Evolutionary conservation across 768 basidiomycete genomes (phyloP), one percentile per base, ranked within the genome.

Genomic region (Mycena alexandri): DNA sequence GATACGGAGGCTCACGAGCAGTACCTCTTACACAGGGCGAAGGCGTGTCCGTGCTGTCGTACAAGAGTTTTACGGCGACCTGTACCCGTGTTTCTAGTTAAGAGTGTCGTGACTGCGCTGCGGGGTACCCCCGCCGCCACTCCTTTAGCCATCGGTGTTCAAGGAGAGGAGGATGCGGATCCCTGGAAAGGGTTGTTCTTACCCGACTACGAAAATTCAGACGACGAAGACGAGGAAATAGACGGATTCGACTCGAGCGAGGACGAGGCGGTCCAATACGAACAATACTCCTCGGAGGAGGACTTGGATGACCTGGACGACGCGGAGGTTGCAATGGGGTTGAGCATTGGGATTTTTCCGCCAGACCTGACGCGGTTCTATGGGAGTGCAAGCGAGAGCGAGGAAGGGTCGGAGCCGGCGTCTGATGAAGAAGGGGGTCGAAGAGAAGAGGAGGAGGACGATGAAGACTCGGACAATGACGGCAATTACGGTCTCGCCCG

Each of bases 1-100:
- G 78, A 82, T 48, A 72, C 75, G 13, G 80, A 82, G 17, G 78
- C 82, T 21, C 62, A 76, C 33, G 77, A 80, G 19, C 79, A 83
- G 48, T 86, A 86, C 69, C 76, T 90, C 29, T 74, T 91, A 33
- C 81, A 81, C 65, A 87, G 91, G 25, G 80, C 84, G 24, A 93
- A 93, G 75, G 86, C 89, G 1, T 93, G 92, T 72, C 92, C 92
- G 1, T 88, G 87, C 63, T 93, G 92, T 74, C 87, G 92, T 55
- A 77, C 90, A 8, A 74, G 73, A 11, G 83, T 93, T 21, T 79
- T 77, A 25, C 82, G 82, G 53, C 86, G 89, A 29, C 92, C 92
- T 6, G 85, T 88, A 25, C 91, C 91, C 0, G 81, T 92, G 24
- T 93, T 91, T 72, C 75, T 92, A 72, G 82, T 93, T 54, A 92